Percentiles rank a stretch among this genome's conserved stretches.
These are phyloP conservation scores for Amaranthus palmeri DNA, from an alignment of 148 eudicot genomes.

Conservation along the genomic window DNA sequence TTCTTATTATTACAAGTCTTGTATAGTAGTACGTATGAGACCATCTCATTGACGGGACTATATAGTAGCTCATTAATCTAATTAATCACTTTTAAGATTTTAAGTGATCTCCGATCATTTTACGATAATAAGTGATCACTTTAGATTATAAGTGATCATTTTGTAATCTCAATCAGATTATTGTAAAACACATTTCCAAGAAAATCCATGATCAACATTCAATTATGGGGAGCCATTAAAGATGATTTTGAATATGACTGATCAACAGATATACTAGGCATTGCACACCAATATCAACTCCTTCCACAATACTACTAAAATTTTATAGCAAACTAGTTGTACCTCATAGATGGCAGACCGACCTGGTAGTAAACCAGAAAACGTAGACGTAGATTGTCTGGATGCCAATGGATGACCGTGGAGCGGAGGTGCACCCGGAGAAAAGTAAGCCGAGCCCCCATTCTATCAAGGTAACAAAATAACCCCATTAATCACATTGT, in stretches of 20 bases:
- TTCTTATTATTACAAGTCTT: too few species aligned
- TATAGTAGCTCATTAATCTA: too few species aligned
- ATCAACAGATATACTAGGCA: too few species aligned
- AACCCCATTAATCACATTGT: conserved; percentile 2
- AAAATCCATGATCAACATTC: background rate
- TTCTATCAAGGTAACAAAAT: conserved; percentile 15
- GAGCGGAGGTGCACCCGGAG: conserved; percentile 28
- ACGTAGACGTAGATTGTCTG: conserved; percentile 28
- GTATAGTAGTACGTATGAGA: too few species aligned
- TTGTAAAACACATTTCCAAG: background rate
- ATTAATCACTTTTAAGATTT: too few species aligned
- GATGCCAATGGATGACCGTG: conserved; percentile 41
- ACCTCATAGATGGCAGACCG: conserved; percentile 50
- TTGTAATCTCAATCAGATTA: too few species aligned
- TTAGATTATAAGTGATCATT: too few species aligned
- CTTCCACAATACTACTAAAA: too few species aligned
- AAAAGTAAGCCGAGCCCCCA: conserved; percentile 27
- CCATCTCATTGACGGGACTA: too few species aligned
- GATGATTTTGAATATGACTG: background rate
- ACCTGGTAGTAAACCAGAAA: conserved; percentile 53
- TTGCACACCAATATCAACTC: too few species aligned
- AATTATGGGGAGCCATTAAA: background rate
- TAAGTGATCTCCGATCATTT: too few species aligned
- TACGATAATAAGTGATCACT: too few species aligned
- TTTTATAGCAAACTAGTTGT: background rate